phyloP scores from a whole-genome alignment of 495 filamentous ascomycete genomes.

The Pyronema omphalodes region DNA sequence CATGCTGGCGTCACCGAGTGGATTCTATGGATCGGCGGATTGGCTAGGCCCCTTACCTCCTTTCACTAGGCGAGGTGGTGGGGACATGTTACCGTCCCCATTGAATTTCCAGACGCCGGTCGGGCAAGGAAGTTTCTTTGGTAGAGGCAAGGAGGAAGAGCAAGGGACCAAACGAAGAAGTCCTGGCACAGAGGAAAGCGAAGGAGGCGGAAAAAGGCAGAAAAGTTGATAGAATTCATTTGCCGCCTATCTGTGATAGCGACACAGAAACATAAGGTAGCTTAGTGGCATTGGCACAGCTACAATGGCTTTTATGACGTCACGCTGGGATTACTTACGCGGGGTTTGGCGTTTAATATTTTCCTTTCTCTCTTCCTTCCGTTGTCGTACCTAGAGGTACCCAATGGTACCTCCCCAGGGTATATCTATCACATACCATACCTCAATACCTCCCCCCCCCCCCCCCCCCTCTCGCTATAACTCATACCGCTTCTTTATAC shows the following conservation, averaged over 20 bases:
- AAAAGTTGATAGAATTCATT: constrained; percentile 18
- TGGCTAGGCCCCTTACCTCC: constrained; percentile 47
- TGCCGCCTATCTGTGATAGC: neutral
- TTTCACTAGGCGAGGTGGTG: constrained; percentile 35
- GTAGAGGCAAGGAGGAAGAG: constrained; percentile 27
- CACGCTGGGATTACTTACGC: constrained; percentile 17
- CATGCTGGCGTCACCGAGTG: constrained; percentile 65
- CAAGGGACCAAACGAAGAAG: constrained; percentile 21
- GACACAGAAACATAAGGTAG: neutral
- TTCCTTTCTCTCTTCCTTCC: constrained; percentile 7
- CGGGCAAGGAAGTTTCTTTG: constrained; percentile 31
- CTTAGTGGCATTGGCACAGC: neutral
- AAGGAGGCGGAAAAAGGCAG: constrained; percentile 24
- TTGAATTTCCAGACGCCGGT: constrained; percentile 83
- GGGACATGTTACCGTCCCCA: constrained; percentile 74
- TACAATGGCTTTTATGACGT: neutral
- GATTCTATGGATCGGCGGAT: constrained; percentile 59
- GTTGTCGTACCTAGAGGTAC: constrained; percentile 10
- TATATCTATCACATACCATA: neutral
- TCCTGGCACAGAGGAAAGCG: constrained; percentile 22
- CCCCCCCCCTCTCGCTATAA: neutral
- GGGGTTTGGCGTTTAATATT: constrained; percentile 13
- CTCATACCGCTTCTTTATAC: neutral
- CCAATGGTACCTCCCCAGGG: too few species aligned
- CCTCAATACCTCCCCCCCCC: neutral